Base-by-base conservation (phyloP, 2,329 filamentous ascomycete genomes). In the Fusarium chaquense region DNA sequence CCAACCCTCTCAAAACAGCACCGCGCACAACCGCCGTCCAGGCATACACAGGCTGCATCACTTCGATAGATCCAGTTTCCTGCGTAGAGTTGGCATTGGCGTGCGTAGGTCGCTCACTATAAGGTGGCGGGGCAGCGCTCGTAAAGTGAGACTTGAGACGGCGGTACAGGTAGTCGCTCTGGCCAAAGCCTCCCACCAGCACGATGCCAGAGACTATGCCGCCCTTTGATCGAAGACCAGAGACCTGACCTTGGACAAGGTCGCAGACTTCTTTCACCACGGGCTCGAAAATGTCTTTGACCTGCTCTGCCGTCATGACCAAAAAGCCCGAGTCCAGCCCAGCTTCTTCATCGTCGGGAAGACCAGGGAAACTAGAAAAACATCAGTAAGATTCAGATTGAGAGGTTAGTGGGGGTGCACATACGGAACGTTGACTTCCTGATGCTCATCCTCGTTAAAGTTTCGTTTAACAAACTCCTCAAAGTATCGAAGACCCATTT, bases 391-490 rank as follows among this genome's bases (percentile, higher is more conserved):
- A 22, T 20, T 32, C 8, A 13, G 26, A 32, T 1, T 10, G 15
- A 32, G 13, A 10, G n/a, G n/a, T 40, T 40, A 3, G 5, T 1
- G 1, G 2, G 12, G 16, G 16, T 45, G 7, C 0, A 84, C 86
- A 70, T 79, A 88, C 86, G 92, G 92, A 6, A 94, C 87, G 61
- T 93, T 93, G 62, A 94, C 87, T 76, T 94, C 92, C 51, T 89
- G 85, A 67, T 92, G 88, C 75, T 93, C 91, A 47, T 93, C 91
- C 73, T 92, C 90, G 76, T 92, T 91, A 76, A 94, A 95, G 75
- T 93, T 94, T 16, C 92, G 86, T 80, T 95, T 95, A 16, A 95
- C 91, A 76, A 93, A 94, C 76, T 94, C 91, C 74, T 95, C 92
- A 78, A 93, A 95, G 75, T 93, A 94, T 58, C 89, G 87, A 52